Conservation (phyloP, 208 protist genomes). For the Balamuthia mandrillaris region DNA sequence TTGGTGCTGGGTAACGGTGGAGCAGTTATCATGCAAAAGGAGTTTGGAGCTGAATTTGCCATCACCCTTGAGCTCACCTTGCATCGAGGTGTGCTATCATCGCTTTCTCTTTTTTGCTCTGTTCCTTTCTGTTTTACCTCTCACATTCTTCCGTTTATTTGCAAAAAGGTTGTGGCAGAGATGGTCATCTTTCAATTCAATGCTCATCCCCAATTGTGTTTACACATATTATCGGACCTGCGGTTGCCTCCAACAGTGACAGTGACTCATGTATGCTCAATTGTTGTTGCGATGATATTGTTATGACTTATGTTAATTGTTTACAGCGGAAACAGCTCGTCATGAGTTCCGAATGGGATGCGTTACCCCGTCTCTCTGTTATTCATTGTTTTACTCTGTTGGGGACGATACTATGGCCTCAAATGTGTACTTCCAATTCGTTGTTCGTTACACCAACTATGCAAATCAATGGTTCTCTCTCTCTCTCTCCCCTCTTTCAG, state of each 20-base stretch:
- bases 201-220: background rate
- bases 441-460: constrained; percentile 17
- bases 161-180: background rate
- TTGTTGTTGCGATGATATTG: too few relatives aligned
- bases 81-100: background rate
- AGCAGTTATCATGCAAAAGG: background rate
- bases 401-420: background rate
- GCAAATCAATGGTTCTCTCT: background rate
- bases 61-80: background rate
- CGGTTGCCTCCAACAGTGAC: background rate
- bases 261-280: too few relatives aligned
- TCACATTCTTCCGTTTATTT: background rate
- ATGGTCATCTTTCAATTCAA: background rate
- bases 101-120: background rate
- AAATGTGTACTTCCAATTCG: constrained; percentile 15
- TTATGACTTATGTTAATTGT: too few relatives aligned
- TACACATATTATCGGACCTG: constrained; percentile 9
- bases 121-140: background rate
- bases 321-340: background rate
- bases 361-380: background rate
- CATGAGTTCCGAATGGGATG: constrained; percentile 9
- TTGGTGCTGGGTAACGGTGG: constrained; percentile 2
- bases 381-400: background rate
- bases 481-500: background rate
- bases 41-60: background rate